Base-by-base conservation (phyloP, 164 flowering plant species). In the Tinospora cordifolia region DNA sequence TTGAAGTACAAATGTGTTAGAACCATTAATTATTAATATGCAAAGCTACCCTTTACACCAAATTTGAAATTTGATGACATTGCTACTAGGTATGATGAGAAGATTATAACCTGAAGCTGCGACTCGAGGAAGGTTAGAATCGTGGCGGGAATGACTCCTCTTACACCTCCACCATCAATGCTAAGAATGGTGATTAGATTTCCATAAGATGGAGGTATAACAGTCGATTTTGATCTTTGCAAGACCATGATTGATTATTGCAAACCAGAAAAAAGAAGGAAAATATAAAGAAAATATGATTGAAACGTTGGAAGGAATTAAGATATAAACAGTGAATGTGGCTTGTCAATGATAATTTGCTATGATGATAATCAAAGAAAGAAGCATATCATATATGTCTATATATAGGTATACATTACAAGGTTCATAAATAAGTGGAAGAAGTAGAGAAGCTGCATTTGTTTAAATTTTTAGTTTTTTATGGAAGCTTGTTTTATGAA, bases 91-190 rank as follows among this genome's bases (percentile, higher is more conserved):
- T 30, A 30, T 30, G 36, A 30, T 30, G 36, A 30, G 36, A 30
- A 30, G 3, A 30, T 30, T 30, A n/a, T n/a, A 30, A 82, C 85
- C 81, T 82, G 85, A 68, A 82, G 80, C 36, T 80, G 70, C 5
- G 66, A 36, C 46, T 82, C 84, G 0, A 82, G 78, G 69, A 74
- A 80, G 19, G 26, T 46, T 11, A 80, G 83, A 17, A 80, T 78
- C 44, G 63, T 70, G 0, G 70, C 83, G 21, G 85, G 85, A 69
- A 82, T 82, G 54, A 82, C 44, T 51, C 83, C 85, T 72, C 83
- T 64, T n/a, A 82, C 66, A 13, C 85, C 85, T 22, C 85, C 85
- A 8, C 85, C 85, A 72, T 82, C 85, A 11, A 82, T 80, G 69
- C 85, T 80, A 2, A 82, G 77, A 64, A 82, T 51, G 10, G 83